Evolutionary conservation across 495 filamentous ascomycete species (phyloP), one percentile per base, ranked within the genome.

Genomic region (Tuber microsphaerosporum): DNA sequence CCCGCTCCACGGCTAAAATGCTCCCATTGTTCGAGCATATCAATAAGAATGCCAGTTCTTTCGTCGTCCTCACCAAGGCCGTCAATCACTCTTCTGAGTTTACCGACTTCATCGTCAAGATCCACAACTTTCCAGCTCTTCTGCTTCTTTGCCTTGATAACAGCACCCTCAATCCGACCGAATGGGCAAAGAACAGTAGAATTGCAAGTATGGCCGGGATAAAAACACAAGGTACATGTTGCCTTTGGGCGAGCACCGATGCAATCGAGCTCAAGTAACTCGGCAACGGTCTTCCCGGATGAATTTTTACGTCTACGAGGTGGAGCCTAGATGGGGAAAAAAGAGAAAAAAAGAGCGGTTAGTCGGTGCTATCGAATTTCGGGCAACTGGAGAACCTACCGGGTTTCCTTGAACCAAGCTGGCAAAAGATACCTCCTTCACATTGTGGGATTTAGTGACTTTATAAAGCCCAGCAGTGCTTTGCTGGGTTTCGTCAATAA

Each of bases 111-210:
- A 22, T 51, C 70, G 2, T 46, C 22, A n/a, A 79, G 41, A 75
- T 75, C 48, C 2, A 73, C 45, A 17, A 71, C 41, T 22, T 48
- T 79, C 48, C 56, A 65, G 14, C 37, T 79, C 43, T 69, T 79
- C 1, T 76, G 43, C 1, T 20, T 75, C 34, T 71, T 79, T 31
- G 71, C 2, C 45, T 75, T 79, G 9, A 70, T 41, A 10, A 79
- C 46, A 0, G 61, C 77, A 44, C 42, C 2, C 41, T 73, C 41
- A 26, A 79, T 41, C 20, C 75, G 70, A 17, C 41, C 12, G 31
- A 73, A 79, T 68, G 77, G 77, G 37, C 77, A 79, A 44, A 79
- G 68, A 20, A 79, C 73, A 5, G 70, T 69, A 16, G 72, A 75
- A 17, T 48, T 79, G 70, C 71, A 72, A 14, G 76, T 71, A 19